Evolutionary conservation across 176 grass and related monocot species (phyloP).

Genomic region (Phoenix dactylifera): DNA sequence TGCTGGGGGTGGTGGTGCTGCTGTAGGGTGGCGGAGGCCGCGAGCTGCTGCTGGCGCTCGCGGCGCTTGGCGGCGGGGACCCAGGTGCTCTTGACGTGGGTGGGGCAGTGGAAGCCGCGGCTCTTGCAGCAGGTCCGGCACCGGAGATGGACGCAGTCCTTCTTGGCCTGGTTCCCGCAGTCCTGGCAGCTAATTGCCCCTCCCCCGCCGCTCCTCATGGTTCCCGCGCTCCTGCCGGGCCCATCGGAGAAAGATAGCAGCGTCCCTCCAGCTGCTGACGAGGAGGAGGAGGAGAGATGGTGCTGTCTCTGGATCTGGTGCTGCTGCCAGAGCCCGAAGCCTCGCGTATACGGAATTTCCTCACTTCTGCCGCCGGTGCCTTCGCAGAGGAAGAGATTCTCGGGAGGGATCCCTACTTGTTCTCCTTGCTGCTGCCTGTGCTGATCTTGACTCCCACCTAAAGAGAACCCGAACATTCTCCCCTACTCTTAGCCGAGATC

Average conservation of each 20-base stretch:
- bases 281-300: constrained; percentile 15
- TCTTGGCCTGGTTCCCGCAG: constrained; percentile 98
- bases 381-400: constrained; percentile 48
- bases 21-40: constrained; percentile 20
- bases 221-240: background rate
- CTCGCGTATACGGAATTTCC: constrained; percentile 5
- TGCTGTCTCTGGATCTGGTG: constrained; percentile 29
- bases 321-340: constrained; percentile 89
- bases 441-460: constrained; percentile 51
- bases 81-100: constrained; percentile 95
- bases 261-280: constrained; percentile 16
- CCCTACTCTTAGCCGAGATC: constrained; percentile 9
- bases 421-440: constrained; percentile 5
- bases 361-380: constrained; percentile 3
- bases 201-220: background rate
- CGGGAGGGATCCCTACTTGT: constrained; percentile 27
- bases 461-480: constrained; percentile 90
- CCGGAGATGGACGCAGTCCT: constrained; percentile 70
- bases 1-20: background rate
- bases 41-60: constrained; percentile 70
- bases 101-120: constrained; percentile 60
- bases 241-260: constrained; percentile 45
- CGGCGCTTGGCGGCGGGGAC: constrained; percentile 79
- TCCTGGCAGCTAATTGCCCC: constrained; percentile 79
- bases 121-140: constrained; percentile 98